Conservation (phyloP, 176 grass and related monocot species). For the Metroxylon sagu region DNA sequence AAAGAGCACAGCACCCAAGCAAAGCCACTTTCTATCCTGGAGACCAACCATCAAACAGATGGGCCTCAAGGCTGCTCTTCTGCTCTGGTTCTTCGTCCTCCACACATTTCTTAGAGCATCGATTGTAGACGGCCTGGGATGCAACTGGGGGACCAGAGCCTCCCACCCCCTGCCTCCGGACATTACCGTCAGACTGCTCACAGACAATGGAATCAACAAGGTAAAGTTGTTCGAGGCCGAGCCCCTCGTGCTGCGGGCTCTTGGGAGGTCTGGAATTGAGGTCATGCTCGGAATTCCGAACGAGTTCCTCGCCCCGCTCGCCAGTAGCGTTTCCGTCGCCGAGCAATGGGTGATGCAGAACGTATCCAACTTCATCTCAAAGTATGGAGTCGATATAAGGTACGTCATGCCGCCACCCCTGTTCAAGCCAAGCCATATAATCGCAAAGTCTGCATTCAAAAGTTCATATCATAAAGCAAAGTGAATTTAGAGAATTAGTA, state of each 20-base stretch:
- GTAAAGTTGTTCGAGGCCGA: slow-evolving; percentile 94
- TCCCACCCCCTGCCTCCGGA: slow-evolving; percentile 53
- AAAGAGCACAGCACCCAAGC: no score
- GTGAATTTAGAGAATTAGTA: no score
- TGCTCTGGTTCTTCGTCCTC: slow-evolving; percentile 6
- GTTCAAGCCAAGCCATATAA: no score
- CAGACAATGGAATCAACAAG: slow-evolving; percentile 67
- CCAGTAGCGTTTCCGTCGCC: slow-evolving; percentile 46
- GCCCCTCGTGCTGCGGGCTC: slow-evolving; percentile 32
- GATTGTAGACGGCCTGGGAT: slow-evolving; percentile 33
- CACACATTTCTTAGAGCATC: not conserved
- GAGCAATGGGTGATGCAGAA: slow-evolving; percentile 85
- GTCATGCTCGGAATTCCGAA: slow-evolving; percentile 96
- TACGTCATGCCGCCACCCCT: slow-evolving; percentile 4
- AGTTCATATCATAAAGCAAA: no score
- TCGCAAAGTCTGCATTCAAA: not conserved
- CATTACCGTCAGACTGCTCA: slow-evolving; percentile 50
- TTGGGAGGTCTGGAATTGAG: slow-evolving; percentile 73
- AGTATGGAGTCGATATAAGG: slow-evolving; percentile 72
- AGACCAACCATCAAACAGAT: no score
- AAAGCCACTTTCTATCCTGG: no score
- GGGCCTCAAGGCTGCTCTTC: no score
- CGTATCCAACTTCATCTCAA: slow-evolving; percentile 67
- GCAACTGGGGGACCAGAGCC: slow-evolving; percentile 72
- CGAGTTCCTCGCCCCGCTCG: slow-evolving; percentile 44